Conservation (phyloP, 2,329 filamentous ascomycete genomes). For the Ampelomyces quisqualis region DNA sequence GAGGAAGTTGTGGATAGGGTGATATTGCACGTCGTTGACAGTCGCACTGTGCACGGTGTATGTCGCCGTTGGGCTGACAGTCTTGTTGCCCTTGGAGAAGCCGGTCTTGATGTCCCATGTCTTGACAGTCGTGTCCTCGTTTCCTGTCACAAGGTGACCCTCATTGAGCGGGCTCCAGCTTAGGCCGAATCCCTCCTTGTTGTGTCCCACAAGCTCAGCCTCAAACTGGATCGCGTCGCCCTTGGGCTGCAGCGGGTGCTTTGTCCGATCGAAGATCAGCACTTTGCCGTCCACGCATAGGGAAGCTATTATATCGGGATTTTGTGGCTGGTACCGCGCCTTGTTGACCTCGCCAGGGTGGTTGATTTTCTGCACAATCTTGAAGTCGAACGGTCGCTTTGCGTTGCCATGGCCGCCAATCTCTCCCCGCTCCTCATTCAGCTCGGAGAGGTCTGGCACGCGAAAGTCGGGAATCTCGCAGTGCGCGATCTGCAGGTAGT, state of each 20-base stretch:
- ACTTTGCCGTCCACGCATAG: conserved; percentile 85
- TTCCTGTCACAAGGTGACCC: conserved; percentile 83
- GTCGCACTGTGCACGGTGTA: conserved; percentile 88
- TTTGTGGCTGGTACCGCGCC: conserved; percentile 95
- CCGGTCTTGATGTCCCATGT: conserved; percentile 83
- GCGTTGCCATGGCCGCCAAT: conserved; percentile 86
- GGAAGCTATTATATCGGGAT: conserved; percentile 93
- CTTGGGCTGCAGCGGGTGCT: conserved; percentile 76
- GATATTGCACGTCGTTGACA: conserved; percentile 96
- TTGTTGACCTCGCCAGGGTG: conserved; percentile 98
- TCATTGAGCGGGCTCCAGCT: conserved; percentile 85
- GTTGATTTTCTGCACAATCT: conserved; percentile 92
- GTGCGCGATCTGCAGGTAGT: conserved; percentile 93
- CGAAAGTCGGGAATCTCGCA: conserved; percentile 85
- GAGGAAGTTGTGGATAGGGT: conserved; percentile 75
- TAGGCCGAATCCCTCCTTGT: conserved; percentile 85
- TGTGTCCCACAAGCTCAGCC: conserved; percentile 81
- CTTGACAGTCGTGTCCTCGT: conserved; percentile 86
- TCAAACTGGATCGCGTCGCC: conserved; percentile 70
- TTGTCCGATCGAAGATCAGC: conserved; percentile 93
- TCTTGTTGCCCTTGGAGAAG: conserved; percentile 68
- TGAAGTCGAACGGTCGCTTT: conserved; percentile 79
- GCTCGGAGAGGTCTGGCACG: conserved; percentile 73
- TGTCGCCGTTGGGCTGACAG: conserved; percentile 68
- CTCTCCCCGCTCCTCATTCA: conserved; percentile 88